Evolutionary conservation across 1,284 basidiomycete genomes (phyloP), one percentile per base, ranked within the genome.

Genomic region (Melanopsichium pennsylvanicum): DNA sequence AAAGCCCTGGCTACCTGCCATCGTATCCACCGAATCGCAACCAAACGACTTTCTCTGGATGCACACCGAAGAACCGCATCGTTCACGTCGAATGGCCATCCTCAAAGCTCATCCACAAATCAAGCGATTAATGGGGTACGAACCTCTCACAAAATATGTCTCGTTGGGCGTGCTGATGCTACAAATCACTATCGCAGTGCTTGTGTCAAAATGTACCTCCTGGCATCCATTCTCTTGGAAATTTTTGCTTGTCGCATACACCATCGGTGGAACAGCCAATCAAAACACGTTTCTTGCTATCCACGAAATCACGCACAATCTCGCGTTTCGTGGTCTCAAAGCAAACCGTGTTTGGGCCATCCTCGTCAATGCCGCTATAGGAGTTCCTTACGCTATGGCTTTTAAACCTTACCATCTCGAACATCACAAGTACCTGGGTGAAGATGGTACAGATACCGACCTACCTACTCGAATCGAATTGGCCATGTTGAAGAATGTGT

Each of bases 241-340:
- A 35, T 94, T 96, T 81, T 79, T 97, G 39, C 71, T 90, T 29
- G 84, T 85, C 9, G 92, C 95, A 0, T 98, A 97, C 81, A 84
- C 84, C 8, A 85, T 98, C 47, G 95, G 95, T 5, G 96, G 92
- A 4, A 97, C 94, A 0, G 89, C 90, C 15, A 98, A 97, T 83
- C 95, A 98, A 81, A 97, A 98, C 82, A 86, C 93, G 23, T 98
- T 98, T 83, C 86, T 98, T 32, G 93, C 95, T 21, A 96, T 98
- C 54, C 95, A 98, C 81, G 95, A 98, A 80, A 97, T 98, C 71
- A 97, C 94, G 2, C 95, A 98, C 83, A 97, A 97, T 80, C 86
- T 98, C 29, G 95, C 93, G 3, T 98, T 97, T 84, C 87, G 86
- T 69, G 86, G 89, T 23, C 87, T 97, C 40, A 84, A 84, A 35